phyloP scores from a whole-genome alignment of 2,329 filamentous ascomycete species.

The Venturia carpophila region DNA sequence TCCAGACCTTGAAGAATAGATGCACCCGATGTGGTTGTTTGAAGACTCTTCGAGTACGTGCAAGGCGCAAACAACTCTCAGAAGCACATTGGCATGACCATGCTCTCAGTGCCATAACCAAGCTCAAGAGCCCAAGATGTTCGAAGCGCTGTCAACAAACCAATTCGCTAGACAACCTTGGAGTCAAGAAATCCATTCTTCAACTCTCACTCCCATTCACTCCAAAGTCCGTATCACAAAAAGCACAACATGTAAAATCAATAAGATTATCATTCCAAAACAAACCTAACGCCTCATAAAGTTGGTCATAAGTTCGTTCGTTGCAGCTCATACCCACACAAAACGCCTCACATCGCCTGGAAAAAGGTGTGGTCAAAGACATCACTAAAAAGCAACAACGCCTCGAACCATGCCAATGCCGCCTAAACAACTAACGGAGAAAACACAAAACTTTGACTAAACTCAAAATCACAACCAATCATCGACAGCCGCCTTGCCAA shows the following conservation, averaged over 20 bases:
- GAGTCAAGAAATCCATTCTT: not conserved
- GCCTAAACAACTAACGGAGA: not conserved
- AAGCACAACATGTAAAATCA: not conserved
- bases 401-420: slow-evolving; percentile 1
- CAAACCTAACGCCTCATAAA: not conserved
- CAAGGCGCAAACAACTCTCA: too few species aligned
- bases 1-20: too few species aligned
- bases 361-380: too few species aligned
- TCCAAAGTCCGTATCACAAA: not conserved
- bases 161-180: not conserved
- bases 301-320: not conserved
- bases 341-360: not conserved
- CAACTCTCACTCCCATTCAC: not conserved
- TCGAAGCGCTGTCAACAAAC: not conserved
- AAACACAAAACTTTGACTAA: not conserved
- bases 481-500: slow-evolving; percentile 14
- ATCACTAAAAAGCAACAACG: not conserved
- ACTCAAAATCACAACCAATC: slow-evolving; percentile 6
- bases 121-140: too few species aligned
- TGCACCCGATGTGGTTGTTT: too few species aligned
- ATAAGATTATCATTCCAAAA: not conserved
- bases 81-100: too few species aligned
- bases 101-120: too few species aligned
- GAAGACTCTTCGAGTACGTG: too few species aligned
- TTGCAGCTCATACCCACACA: not conserved